Evolutionary conservation across 495 filamentous ascomycete species (phyloP).

Genomic region (Neurospora sp.): DNA sequence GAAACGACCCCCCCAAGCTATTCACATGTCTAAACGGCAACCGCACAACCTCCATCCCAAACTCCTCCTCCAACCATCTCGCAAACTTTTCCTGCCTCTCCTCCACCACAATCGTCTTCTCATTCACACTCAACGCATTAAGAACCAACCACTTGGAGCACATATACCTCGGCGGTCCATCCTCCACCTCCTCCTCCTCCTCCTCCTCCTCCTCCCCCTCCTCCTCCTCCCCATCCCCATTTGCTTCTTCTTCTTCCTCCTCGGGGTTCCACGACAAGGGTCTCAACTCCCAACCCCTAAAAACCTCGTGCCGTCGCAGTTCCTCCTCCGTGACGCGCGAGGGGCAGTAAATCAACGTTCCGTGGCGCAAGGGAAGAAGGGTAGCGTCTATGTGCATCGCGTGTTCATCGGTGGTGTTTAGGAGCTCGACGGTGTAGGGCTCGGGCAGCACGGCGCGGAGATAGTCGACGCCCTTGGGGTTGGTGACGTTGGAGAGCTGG

Average conservation of each 20-base stretch:
- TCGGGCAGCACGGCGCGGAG: background rate
- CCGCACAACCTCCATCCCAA: background rate
- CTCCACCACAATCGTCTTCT: background rate
- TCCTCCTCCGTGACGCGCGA: background rate
- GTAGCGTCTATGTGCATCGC: slow-evolving; percentile 2
- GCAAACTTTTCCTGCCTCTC: background rate
- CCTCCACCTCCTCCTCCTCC: no score
- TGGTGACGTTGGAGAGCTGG: slow-evolving; percentile 1
- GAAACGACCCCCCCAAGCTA: slow-evolving; percentile 2
- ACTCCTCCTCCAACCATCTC: background rate
- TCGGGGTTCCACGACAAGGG: background rate
- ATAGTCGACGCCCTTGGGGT: background rate
- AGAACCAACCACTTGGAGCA: slow-evolving; percentile 1
- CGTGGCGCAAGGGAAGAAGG: background rate
- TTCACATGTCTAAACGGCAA: slow-evolving; percentile 1
- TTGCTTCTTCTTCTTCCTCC: background rate
- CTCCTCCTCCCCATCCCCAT: no score
- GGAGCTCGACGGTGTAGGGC: background rate
- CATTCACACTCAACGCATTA: background rate
- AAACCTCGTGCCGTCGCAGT: background rate
- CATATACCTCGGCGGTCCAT: background rate
- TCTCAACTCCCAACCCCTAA: background rate
- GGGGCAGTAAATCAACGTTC: background rate
- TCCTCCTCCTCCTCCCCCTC: no score
- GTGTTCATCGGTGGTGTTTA: background rate